phyloP scores from a whole-genome alignment of 2,329 filamentous ascomycete species.

The Dactylellina parvicollis region DNA sequence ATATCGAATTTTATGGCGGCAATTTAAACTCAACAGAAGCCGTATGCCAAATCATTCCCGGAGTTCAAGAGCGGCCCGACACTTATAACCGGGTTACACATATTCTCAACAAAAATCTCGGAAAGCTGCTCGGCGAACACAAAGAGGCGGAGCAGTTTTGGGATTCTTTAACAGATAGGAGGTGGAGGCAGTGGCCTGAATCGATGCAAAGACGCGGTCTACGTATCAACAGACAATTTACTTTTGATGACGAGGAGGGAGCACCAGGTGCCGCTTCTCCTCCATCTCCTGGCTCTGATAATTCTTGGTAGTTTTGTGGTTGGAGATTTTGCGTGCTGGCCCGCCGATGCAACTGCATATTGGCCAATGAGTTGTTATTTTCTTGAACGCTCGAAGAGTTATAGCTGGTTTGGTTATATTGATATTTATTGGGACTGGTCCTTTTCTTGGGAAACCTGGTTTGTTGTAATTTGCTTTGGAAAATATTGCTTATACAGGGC shows the following conservation, averaged over 20 bases:
- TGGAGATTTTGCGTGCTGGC: too few species aligned
- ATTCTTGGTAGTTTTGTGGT: neutral
- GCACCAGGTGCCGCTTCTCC: slow-evolving; percentile 3
- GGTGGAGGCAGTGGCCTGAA: slow-evolving; percentile 41
- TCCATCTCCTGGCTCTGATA: slow-evolving; percentile 21
- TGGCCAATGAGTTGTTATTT: too few species aligned
- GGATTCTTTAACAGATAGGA: slow-evolving; percentile 23
- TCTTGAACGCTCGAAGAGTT: too few species aligned
- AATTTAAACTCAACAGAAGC: slow-evolving; percentile 12
- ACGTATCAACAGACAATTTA: slow-evolving; percentile 28
- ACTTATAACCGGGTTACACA: slow-evolving; percentile 3
- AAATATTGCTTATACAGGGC: too few species aligned
- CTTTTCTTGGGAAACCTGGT: too few species aligned
- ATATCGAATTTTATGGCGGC: slow-evolving; percentile 17
- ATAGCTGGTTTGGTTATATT: too few species aligned
- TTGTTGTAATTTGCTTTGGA: too few species aligned
- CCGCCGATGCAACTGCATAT: too few species aligned
- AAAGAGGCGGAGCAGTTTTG: slow-evolving; percentile 25
- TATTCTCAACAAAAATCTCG: slow-evolving; percentile 13
- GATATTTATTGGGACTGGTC: too few species aligned
- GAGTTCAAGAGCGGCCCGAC: slow-evolving; percentile 12
- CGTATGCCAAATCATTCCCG: slow-evolving; percentile 6
- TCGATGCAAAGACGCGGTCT: slow-evolving; percentile 13
- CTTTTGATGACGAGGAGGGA: slow-evolving; percentile 28
- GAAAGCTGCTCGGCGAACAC: slow-evolving; percentile 15